Percentiles rank a stretch among this genome's conserved stretches.
Evolutionary conservation across 2,329 filamentous ascomycete species (phyloP).

Genomic region (Sporothrix brunneoviolacea): DNA sequence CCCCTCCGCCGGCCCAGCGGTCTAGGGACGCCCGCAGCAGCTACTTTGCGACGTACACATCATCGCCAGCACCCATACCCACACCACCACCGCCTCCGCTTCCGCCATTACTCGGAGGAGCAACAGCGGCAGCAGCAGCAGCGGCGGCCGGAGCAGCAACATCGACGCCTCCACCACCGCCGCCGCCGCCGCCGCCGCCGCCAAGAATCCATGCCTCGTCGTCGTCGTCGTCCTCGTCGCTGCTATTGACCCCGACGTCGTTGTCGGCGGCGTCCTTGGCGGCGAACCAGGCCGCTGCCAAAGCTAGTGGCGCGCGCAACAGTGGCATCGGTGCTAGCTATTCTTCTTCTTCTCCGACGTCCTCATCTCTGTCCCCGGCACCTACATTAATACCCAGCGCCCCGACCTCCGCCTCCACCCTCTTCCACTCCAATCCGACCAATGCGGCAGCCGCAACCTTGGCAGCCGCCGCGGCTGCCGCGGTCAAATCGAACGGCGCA

Average conservation of each 20-base stretch:
- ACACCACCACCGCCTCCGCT: slow-evolving; percentile 12
- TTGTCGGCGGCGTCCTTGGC: slow-evolving; percentile 9
- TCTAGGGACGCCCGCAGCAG: slow-evolving; percentile 35
- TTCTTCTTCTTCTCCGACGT: neutral
- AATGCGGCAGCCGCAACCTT: neutral
- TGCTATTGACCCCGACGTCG: slow-evolving; percentile 13
- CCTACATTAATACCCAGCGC: neutral
- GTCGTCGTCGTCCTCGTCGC: slow-evolving; percentile 9
- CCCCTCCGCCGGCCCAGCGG: slow-evolving; percentile 9
- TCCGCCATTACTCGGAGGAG: neutral
- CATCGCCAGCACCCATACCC: neutral
- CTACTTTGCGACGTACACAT: slow-evolving; percentile 49
- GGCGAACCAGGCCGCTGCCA: slow-evolving; percentile 2
- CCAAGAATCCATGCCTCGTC: slow-evolving; percentile 9
- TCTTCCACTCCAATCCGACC: neutral
- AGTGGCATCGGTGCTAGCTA: neutral
- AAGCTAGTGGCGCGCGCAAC: neutral
- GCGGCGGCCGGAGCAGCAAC: neutral
- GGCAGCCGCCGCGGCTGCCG: slow-evolving; percentile 21
- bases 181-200: slow-evolving; percentile 14
- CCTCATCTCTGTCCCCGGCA: neutral
- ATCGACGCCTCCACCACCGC: neutral
- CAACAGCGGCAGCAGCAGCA: neutral
- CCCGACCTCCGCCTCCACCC: neutral
- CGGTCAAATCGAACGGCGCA: neutral